These are phyloP conservation scores for Jatropha podagrica DNA, from an alignment of 441 rosid species.

Conservation along the genomic window DNA sequence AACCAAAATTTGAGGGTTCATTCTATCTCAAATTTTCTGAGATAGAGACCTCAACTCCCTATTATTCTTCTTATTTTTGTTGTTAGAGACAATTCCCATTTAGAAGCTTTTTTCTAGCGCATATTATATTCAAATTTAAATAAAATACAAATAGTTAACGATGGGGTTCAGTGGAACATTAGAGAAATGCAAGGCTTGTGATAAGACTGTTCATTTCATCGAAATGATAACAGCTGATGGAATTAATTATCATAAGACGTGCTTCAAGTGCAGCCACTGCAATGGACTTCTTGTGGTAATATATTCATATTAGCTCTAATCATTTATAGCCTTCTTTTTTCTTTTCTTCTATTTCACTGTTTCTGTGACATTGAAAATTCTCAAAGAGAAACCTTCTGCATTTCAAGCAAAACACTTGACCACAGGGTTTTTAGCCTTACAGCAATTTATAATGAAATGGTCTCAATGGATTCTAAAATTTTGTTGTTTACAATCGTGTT, in stretches of 20 bases:
- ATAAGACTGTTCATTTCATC: slow-evolving; percentile 49
- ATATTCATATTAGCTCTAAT: neutral
- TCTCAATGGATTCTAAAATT: neutral
- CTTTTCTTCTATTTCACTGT: neutral
- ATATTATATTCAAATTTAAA: neutral
- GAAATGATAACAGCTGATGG: slow-evolving; percentile 58
- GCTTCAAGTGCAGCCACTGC: slow-evolving; percentile 70
- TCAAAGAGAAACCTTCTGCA: too few species aligned
- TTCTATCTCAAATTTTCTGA: slow-evolving; percentile 14
- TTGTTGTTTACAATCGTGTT: neutral
- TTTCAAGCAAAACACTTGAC: too few species aligned
- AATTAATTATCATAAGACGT: slow-evolving; percentile 51
- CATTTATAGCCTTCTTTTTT: neutral
- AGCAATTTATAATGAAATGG: neutral
- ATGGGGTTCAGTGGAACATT: slow-evolving; percentile 48
- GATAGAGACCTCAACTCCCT: slow-evolving; percentile 11
- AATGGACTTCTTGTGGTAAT: slow-evolving; percentile 55
- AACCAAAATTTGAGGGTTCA: neutral
- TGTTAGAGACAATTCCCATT: neutral
- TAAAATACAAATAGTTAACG: neutral
- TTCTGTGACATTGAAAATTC: too few species aligned
- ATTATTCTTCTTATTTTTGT: neutral
- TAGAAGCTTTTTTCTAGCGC: neutral
- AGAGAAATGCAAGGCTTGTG: slow-evolving; percentile 64
- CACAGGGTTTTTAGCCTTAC: too few species aligned